Evolutionary conservation across 1,284 basidiomycete species (phyloP).

Genomic region (Ustilago cynodontis): DNA sequence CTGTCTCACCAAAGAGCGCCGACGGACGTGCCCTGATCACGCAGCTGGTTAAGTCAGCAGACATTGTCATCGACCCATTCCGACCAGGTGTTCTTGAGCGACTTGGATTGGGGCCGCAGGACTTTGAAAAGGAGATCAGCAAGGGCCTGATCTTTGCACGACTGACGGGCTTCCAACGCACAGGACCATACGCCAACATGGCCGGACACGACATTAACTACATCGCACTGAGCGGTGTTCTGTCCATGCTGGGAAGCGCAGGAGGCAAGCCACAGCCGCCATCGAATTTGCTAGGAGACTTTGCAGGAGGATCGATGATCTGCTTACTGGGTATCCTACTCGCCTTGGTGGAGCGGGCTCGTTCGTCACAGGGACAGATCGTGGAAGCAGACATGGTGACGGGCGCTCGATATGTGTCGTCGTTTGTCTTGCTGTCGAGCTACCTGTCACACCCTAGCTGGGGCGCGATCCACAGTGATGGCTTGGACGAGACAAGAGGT

Average conservation of each 20-base stretch:
- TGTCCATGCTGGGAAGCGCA: conserved; percentile 72
- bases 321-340: conserved; percentile 82
- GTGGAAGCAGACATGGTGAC: conserved; percentile 85
- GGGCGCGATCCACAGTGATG: conserved; percentile 74
- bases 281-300: conserved; percentile 82
- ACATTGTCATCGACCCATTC: conserved; percentile 85
- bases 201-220: conserved; percentile 84
- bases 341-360: conserved; percentile 78
- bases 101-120: conserved; percentile 79
- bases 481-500: conserved; percentile 56
- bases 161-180: conserved; percentile 69
- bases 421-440: conserved; percentile 76
- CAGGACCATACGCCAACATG: conserved; percentile 66
- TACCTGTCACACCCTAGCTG: conserved; percentile 69
- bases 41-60: conserved; percentile 77
- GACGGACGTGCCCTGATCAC: conserved; percentile 76
- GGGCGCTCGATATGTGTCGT: conserved; percentile 81
- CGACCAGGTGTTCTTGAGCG: conserved; percentile 84
- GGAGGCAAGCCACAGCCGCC: conserved; percentile 79
- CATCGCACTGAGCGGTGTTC: conserved; percentile 81
- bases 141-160: conserved; percentile 67
- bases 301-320: conserved; percentile 82
- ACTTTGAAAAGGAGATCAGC: conserved; percentile 76
- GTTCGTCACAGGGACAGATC: conserved; percentile 78
- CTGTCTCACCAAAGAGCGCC: conserved; percentile 77